phyloP scores from a whole-genome alignment of 148 eudicot genomes.

The Gaultheria prostrata region DNA sequence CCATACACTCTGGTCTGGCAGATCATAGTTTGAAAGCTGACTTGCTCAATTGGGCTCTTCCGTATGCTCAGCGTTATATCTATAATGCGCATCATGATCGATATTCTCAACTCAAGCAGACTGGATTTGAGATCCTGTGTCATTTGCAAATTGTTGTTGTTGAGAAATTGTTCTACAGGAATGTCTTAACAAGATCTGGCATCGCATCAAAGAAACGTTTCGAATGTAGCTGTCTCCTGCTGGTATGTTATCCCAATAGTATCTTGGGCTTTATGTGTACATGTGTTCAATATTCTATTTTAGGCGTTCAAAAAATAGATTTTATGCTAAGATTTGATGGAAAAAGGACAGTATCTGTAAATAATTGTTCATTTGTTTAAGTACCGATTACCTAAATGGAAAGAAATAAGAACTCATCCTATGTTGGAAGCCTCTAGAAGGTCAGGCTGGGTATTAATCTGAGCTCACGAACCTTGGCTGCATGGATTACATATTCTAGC shows the following conservation, averaged over 20 bases:
- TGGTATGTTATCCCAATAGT: conserved; percentile 43
- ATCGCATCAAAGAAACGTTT: conserved; percentile 52
- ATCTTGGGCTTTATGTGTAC: background rate
- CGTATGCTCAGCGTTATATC: conserved; percentile 89
- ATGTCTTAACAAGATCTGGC: conserved; percentile 56
- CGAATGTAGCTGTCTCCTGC: conserved; percentile 74
- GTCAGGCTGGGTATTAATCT: background rate
- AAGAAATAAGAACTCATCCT: background rate
- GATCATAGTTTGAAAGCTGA: conserved; percentile 56
- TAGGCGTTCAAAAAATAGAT: background rate
- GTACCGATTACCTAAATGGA: background rate
- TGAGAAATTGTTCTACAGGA: conserved; percentile 63
- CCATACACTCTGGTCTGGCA: conserved; percentile 62
- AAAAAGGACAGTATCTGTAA: background rate
- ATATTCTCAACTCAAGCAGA: conserved; percentile 60
- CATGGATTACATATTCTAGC: background rate
- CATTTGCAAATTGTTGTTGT: conserved; percentile 58
- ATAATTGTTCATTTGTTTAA: background rate
- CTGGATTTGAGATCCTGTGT: conserved; percentile 46
- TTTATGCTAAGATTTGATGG: background rate
- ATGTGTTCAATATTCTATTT: background rate
- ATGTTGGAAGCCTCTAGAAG: background rate
- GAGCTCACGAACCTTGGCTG: background rate
- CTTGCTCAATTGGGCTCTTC: conserved; percentile 81
- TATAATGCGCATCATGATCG: conserved; percentile 53